Base-by-base conservation (phyloP, 495 filamentous ascomycete species). In the Cladorrhinum samala region DNA sequence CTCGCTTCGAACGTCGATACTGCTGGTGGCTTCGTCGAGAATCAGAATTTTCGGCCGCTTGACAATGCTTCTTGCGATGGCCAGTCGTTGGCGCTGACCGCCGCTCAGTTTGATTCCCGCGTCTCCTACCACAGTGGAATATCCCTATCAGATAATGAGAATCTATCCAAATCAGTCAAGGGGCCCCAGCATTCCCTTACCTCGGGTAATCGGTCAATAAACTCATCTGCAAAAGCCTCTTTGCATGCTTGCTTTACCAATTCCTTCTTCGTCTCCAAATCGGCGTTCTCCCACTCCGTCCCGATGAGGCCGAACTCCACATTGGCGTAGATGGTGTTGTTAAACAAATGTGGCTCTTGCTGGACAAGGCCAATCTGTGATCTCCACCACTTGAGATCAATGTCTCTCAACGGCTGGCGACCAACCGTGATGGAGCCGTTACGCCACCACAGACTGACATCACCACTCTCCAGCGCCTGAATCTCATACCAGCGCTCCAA, bases 31-130 rank as follows among this genome's bases (percentile, higher is more conserved):
- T 66, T 95, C 89, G 60, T 94, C 89, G 6, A 95, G 70, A 27
- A 95, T 84, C 4, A 95, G 70, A 51, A 95, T 84, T n/a, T 81
- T 80, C 0, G 90, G 88, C 44, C 88, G 77, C 60, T 88, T 87
- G 49, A 94, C 77, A 24, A 90, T 80, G 20, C 82, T 83, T 18
- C 86, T 73, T 1, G 86, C 86, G 48, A 91, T 82, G 9, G 86
- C 79, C 0, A 88, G 66, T 39, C 84, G 71, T 58, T 88, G 85
- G 54, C 81, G 80, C 62, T 84, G 81, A 11, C 81, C 80, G 23
- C 78, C 79, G n/a, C 72, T 77, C n/a, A 84, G 59, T 46, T 79
- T 83, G 65, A 79, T 77, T 1, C 79, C 81, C 3, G 71, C 65
- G 39, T 83, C 80, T 23, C 80, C 80, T 1, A 81, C 76, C 9